Conservation (phyloP, 73 alveolate species). For the Paramecium pentaurelia region DNA sequence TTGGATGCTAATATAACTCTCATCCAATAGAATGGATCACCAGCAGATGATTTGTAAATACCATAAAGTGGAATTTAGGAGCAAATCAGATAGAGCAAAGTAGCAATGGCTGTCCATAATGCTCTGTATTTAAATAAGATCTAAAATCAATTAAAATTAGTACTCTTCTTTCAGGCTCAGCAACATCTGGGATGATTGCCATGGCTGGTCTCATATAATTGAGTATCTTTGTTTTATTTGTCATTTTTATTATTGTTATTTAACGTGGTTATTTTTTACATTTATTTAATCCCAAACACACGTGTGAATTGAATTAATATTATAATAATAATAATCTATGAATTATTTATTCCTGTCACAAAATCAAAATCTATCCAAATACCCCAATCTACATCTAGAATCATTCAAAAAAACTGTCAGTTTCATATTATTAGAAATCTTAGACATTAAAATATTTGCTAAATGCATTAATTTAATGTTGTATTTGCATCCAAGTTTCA, state of each 20-base stretch:
- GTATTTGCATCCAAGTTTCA: not conserved
- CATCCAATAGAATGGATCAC: conserved; percentile 99
- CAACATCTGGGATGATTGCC: conserved; percentile 97
- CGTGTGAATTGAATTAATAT: conserved; percentile 4
- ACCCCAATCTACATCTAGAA: not conserved
- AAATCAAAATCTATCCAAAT: not conserved
- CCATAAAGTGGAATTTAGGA: conserved; percentile 99
- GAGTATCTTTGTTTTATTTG: conserved; percentile 79
- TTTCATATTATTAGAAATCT: not conserved
- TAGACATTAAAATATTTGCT: not conserved
- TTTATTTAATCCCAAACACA: not conserved
- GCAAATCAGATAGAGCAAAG: conserved; percentile 97
- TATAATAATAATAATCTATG: not conserved
- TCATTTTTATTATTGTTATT: conserved; percentile 38
- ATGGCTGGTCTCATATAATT: conserved; percentile 90
- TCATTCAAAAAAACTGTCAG: not conserved
- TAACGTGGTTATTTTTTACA: not conserved
- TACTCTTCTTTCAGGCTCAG: conserved; percentile 89
- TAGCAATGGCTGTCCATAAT: conserved; percentile 98
- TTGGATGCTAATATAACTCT: conserved; percentile 99
- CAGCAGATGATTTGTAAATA: conserved; percentile 82
- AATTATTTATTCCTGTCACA: not conserved
- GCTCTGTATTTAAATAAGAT: conserved; percentile 81
- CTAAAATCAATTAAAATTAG: not conserved
- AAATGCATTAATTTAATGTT: not conserved